phyloP scores from a whole-genome alignment of 1,284 basidiomycete species.

The Inonotus obliquus region DNA sequence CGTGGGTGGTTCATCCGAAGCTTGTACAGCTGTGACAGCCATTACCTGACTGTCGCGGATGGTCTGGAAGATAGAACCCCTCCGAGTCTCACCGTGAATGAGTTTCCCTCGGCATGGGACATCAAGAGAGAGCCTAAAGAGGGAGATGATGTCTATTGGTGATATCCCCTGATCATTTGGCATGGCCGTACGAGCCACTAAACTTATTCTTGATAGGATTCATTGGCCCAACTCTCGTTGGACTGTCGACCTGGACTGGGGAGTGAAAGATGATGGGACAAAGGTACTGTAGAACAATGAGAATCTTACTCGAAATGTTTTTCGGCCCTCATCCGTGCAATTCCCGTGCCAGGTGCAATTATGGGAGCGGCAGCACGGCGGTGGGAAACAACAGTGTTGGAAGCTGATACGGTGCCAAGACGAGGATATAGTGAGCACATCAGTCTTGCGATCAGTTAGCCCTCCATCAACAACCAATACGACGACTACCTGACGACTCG shows the following conservation, averaged over 20 bases:
- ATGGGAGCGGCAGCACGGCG: background rate
- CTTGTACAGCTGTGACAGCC: background rate
- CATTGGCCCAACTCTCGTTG: background rate
- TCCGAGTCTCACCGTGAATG: constrained; percentile 4
- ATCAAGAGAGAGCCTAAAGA: background rate
- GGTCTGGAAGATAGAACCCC: background rate
- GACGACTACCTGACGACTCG: background rate
- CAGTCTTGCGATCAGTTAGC: background rate
- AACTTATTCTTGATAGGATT: background rate
- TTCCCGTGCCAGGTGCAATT: background rate
- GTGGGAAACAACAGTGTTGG: background rate
- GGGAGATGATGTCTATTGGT: background rate
- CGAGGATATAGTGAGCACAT: background rate
- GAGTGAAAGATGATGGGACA: background rate
- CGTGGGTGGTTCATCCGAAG: constrained; percentile 15
- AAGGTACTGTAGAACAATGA: background rate
- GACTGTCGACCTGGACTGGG: background rate
- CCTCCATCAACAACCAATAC: background rate
- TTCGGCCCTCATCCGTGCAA: background rate
- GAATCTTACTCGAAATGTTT: background rate
- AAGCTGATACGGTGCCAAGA: background rate
- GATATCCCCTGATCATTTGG: background rate
- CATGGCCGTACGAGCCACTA: background rate
- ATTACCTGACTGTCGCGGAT: constrained; percentile 3
- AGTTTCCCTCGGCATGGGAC: constrained; percentile 10